Conservation (phyloP, 768 basidiomycete genomes). For the Amanita thiersii region DNA sequence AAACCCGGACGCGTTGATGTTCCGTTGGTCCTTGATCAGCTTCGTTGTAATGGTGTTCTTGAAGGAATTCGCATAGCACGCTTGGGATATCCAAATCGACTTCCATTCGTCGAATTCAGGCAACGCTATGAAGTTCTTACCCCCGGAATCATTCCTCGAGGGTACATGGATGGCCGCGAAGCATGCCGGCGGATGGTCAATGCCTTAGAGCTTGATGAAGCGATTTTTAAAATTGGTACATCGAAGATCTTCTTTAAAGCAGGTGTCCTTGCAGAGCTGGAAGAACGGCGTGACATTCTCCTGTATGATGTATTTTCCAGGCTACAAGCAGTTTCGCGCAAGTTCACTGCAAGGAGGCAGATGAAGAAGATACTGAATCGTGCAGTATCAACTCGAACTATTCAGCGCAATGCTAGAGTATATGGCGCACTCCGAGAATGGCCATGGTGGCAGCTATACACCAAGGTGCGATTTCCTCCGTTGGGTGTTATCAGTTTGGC, state of each 20-base stretch:
- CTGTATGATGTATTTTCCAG: constrained; percentile 84
- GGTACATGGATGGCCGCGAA: constrained; percentile 97
- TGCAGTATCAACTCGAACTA: constrained; percentile 82
- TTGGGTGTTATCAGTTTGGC: not conserved
- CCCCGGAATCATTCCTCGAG: constrained; percentile 85
- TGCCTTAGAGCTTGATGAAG: constrained; percentile 79
- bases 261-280: constrained; percentile 91
- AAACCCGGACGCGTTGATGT: constrained; percentile 88
- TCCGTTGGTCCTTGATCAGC: constrained; percentile 90
- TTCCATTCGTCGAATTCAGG: constrained; percentile 96
- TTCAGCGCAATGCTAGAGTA: constrained; percentile 89
- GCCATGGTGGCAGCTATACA: constrained; percentile 99
- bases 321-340: constrained; percentile 80
- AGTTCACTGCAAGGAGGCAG: constrained; percentile 80
- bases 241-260: constrained; percentile 99
- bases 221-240: constrained; percentile 83
- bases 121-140: constrained; percentile 95
- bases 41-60: constrained; percentile 97
- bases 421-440: constrained; percentile 88
- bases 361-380: constrained; percentile 94
- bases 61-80: constrained; percentile 98
- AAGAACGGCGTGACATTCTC: constrained; percentile 84
- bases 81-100: constrained; percentile 92
- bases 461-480: constrained; percentile 53
- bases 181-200: constrained; percentile 89